Evolutionary conservation across 257 asterid species (phyloP), one percentile per base, ranked within the genome.

Genomic region (Lycium barbarum): DNA sequence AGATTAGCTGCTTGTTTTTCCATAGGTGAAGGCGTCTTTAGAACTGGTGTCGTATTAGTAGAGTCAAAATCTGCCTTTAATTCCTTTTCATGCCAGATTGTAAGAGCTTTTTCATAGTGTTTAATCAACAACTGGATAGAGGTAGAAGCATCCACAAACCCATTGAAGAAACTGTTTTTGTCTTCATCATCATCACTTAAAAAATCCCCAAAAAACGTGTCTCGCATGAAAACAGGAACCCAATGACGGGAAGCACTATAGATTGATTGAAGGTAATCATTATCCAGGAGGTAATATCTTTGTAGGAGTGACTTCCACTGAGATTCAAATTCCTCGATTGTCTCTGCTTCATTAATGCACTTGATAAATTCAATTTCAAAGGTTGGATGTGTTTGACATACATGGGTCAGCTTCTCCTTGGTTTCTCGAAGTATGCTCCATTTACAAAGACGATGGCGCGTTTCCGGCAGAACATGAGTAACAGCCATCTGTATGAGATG

Each of bases 1-100:
- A 92, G 89, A 83, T 87, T 86, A 66, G 99, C 99, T 17, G 97
- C 99, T 85, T 95, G 98, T 86, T 95, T 95, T 86, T 94, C 99
- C 99, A 92, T 95, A 18, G 99, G 98, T 14, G 98, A 94, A 2
- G 97, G 97, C 7, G 99, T 95, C 87, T 87, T 95, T 82, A 95
- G 80, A 85, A 91, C 87, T 3, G 95, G 96, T 5, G 88, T 86
- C 58, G 88, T 83, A 83, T 84, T 90, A 73, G 62, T 84, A 71
- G 97, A 93, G 53, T 94, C 98, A 63, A 89, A 87, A 47, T 95
- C 97, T 22, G 93, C 99, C 87, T 90, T 94, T 26, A 86, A 79
- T 81, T 94, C 98, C 86, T 85, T 93, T 83, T 94, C 97, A 5
- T 90, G 93, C 97, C 97, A 93, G 82, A 88, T 89, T 11, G 87